These are phyloP conservation scores for Diaporthe caulivora DNA, from an alignment of 2,329 filamentous ascomycete species.

Conservation along the genomic window DNA sequence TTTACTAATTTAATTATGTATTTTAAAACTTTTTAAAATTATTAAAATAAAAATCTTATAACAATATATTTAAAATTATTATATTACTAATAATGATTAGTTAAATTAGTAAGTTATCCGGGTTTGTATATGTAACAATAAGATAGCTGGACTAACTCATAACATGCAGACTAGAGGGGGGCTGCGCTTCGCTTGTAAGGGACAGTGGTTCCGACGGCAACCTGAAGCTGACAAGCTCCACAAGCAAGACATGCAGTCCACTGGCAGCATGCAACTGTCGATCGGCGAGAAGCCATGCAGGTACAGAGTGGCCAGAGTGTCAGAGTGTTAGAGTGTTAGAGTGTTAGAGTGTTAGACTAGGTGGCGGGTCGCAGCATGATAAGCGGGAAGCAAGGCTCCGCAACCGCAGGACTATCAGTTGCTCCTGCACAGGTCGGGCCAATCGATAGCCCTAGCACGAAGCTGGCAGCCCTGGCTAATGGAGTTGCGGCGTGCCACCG, in stretches of 20 bases:
- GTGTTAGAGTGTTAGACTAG: no score
- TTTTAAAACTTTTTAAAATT: no score
- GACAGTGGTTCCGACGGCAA: background rate
- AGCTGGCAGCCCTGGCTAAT: background rate
- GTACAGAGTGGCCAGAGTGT: constrained; percentile 23
- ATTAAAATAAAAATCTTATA: no score
- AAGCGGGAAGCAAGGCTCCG: constrained; percentile 27
- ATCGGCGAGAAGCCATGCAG: constrained; percentile 18
- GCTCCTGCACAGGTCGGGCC: background rate
- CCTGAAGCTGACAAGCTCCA: background rate
- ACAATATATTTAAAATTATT: no score
- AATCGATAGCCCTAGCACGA: background rate
- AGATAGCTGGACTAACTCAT: no score
- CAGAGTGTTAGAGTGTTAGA: no score
- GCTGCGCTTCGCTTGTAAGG: no score
- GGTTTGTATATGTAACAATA: no score
- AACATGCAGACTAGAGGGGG: no score
- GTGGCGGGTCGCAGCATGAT: background rate
- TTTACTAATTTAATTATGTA: no score
- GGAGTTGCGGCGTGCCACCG: constrained; percentile 1
- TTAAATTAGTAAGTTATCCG: no score
- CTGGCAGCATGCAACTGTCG: constrained; percentile 3
- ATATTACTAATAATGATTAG: no score
- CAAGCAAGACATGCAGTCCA: constrained; percentile 18
- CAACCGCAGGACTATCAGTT: constrained; percentile 2